Base-by-base conservation (phyloP, 148 eudicot genomes). In the Diospyros kaki region DNA sequence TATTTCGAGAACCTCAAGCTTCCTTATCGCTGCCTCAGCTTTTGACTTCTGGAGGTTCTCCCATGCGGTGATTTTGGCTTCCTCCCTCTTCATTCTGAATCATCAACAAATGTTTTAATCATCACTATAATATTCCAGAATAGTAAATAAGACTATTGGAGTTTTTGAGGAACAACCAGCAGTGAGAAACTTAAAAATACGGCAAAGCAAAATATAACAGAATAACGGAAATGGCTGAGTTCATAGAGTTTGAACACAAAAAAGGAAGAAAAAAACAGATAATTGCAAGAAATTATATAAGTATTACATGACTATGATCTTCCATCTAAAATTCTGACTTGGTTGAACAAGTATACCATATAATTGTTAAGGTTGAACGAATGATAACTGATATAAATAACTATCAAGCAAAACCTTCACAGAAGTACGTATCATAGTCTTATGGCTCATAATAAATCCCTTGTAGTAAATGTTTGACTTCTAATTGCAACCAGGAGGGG, bases 21-120 rank as follows among this genome's bases (percentile, higher is more conserved):
- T 94, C 44, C 96, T 78, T 63, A 94, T 90, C 4, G 96, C 89
- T 70, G 97, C 96, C 84, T 94, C 98, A 59, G 98, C 98, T 86
- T 92, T 94, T 75, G 98, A 97, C 83, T 89, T 89, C 85, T 94
- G 97, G 81, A 92, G 87, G 82, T 94, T 94, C 81, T 94, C 98
- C 98, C 98, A 94, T 64, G 98, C 96, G 77, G 80, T 83, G 71
- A 94, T 94, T 78, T 86, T 94, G 71, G 97, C 93, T 83, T 92
- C 97, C 63, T 94, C 96, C 76, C 96, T 89, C 79, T 83, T 86
- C 44, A 81, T 64, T 81, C 98, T 94, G 84, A 64, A 79, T 71
- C 51, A 52, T 53, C 18, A 14, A 12, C 50, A 5, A 53, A 62
- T 42, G 0, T 5, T 4, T 51, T 9, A 14, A 6, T 62, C 69